Conservation (phyloP, 768 basidiomycete genomes). For the Pisolithus sp. region DNA sequence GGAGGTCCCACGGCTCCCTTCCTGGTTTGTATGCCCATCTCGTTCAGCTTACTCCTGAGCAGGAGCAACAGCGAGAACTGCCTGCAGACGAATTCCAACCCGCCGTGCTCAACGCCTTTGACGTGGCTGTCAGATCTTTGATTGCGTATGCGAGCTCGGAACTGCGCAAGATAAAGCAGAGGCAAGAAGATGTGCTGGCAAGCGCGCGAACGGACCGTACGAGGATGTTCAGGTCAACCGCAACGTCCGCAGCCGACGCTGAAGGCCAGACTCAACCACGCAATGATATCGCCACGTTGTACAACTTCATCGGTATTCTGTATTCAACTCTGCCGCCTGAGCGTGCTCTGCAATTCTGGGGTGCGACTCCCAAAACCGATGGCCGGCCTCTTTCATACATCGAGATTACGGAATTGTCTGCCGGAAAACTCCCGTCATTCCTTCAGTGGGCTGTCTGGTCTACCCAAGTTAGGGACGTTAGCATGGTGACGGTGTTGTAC, state of each 20-base stretch:
- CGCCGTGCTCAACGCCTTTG: conserved; percentile 59
- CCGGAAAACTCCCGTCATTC: conserved; percentile 65
- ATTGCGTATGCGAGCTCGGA: conserved; percentile 77
- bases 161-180: conserved; percentile 78
- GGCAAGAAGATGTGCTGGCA: conserved; percentile 81
- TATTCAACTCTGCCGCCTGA: conserved; percentile 72
- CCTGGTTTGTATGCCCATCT: conserved; percentile 34
- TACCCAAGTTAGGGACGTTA: conserved; percentile 63
- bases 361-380: conserved; percentile 46
- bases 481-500: conserved; percentile 74
- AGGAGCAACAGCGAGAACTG: conserved; percentile 30
- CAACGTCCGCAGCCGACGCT: conserved; percentile 35
- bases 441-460: conserved; percentile 90
- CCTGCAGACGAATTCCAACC: conserved; percentile 40
- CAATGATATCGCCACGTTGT: conserved; percentile 80
- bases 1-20: conserved; percentile 25
- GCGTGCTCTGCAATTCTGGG: conserved; percentile 83
- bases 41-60: conserved; percentile 32
- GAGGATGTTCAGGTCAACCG: conserved; percentile 41
- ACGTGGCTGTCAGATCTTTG: conserved; percentile 62
- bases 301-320: conserved; percentile 75
- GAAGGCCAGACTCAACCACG: conserved; percentile 50
- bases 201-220: conserved; percentile 59
- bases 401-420: conserved; percentile 54
- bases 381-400: conserved; percentile 42